These are phyloP conservation scores for Zoysia japonica DNA, from an alignment of 176 grass and related monocot genomes.

Conservation along the genomic window DNA sequence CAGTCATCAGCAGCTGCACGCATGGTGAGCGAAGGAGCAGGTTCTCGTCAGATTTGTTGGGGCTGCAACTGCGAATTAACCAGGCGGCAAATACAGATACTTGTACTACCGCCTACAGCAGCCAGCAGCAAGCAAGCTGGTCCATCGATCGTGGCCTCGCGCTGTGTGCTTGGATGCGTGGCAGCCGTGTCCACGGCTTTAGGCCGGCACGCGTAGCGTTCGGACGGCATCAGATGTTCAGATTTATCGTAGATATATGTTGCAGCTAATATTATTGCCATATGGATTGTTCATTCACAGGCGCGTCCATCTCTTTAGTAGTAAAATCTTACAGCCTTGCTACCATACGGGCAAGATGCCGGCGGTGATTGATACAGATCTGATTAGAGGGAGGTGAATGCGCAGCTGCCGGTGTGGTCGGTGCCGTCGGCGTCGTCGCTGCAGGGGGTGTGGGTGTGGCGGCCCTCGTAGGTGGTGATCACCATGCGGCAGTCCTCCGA, in stretches of 20 bases:
- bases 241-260: too few species aligned
- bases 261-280: background rate
- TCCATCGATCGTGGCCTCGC: constrained; percentile 14
- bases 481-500: constrained; percentile 97
- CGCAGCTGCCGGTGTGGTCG: constrained; percentile 57
- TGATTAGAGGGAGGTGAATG: constrained; percentile 74
- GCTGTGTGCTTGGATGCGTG: constrained; percentile 38
- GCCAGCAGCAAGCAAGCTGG: background rate
- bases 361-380: background rate
- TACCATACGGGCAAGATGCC: too few species aligned
- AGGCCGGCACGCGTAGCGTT: constrained; percentile 25
- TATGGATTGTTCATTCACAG: background rate
- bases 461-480: constrained; percentile 94
- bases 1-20: constrained; percentile 48
- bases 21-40: constrained; percentile 35
- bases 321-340: too few species aligned
- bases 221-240: background rate
- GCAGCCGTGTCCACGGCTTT: constrained; percentile 32
- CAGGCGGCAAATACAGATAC: background rate
- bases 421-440: constrained; percentile 58
- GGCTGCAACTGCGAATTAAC: background rate
- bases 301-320: background rate
- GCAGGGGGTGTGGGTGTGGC: constrained; percentile 83
- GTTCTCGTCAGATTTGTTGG: constrained; percentile 9
- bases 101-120: constrained; percentile 33